Percentiles rank a stretch among this genome's conserved stretches.
phyloP scores from a whole-genome alignment of 768 basidiomycete species.

The Vishniacozyma victoriae region DNA sequence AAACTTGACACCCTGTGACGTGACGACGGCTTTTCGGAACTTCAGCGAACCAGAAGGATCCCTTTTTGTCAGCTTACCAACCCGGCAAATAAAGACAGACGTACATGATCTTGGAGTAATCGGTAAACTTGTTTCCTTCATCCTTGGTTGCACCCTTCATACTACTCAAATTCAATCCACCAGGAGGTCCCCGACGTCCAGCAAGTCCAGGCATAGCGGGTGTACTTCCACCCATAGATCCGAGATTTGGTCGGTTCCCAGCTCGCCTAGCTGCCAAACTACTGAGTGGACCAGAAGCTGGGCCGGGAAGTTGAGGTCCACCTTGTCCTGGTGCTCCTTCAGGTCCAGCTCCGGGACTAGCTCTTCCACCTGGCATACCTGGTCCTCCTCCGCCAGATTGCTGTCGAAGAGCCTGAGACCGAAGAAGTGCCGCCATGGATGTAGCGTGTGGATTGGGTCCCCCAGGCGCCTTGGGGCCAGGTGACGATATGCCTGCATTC shows the following conservation, averaged over 20 bases:
- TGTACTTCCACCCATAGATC: constrained; percentile 13
- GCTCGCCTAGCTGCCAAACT: neutral
- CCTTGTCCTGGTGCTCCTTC: constrained; percentile 47
- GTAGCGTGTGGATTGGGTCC: constrained; percentile 40
- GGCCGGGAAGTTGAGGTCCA: constrained; percentile 47
- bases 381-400: constrained; percentile 1
- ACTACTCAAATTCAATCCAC: constrained; percentile 54
- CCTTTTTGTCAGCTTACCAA: constrained; percentile 49
- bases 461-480: constrained; percentile 1
- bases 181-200: constrained; percentile 42
- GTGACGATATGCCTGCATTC: too few relatives aligned
- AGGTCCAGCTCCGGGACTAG: constrained; percentile 24
- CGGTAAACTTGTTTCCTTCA: constrained; percentile 74
- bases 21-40: constrained; percentile 86
- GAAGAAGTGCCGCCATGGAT: constrained; percentile 40
- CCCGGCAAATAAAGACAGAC: constrained; percentile 40
- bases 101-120: constrained; percentile 89
- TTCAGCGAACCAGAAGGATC: constrained; percentile 95
- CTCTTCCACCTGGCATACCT: constrained; percentile 7
- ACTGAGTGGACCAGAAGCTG: constrained; percentile 7
- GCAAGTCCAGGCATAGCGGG: constrained; percentile 37
- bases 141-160: constrained; percentile 61
- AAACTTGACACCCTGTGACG: constrained; percentile 83
- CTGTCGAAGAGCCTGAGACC: constrained; percentile 34
- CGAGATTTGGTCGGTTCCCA: constrained; percentile 9